Evolutionary conservation across 768 basidiomycete genomes (phyloP), one percentile per base, ranked within the genome.

Genomic region (Mycena leptocephala): DNA sequence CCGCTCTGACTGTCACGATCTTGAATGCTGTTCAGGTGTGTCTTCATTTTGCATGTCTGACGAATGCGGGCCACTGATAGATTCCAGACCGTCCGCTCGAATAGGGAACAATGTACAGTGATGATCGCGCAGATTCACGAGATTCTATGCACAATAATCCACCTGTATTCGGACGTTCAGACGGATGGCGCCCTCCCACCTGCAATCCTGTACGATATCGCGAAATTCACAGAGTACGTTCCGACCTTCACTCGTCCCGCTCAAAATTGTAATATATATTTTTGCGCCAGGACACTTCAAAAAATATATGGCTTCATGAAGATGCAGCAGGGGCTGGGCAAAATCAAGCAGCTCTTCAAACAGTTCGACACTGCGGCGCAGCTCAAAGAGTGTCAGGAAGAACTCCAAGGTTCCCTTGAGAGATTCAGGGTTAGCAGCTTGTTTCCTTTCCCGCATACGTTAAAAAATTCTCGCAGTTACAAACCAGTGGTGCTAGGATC

Each of bases 281-380:
- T 62, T 5, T 14, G 10, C 10, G 9, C 7, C 20, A 65, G 64
- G 28, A 53, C 65, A 6, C 32, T 66, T 5, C 65, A 66, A 35
- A 66, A 35, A 24, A 35, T 66, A 14, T 66, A 51, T n/a, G 24
- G n/a, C 13, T 51, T 51, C 7, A 32, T 66, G 65, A 51, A 51
- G 32, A n/a, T 24, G 22, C 65, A 66, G 32, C 46, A 51, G 20
- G 30, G 32, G 32, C 51, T 53, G 48, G 22, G 48, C 22, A 53
- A 51, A 28, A 33, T 66, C 43, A 66, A 53, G n/a, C 65, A 66
- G 28, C 16, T 66, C 5, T 51, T 66, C 11, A 66, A 66, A 22
- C 65, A 66, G 22, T n/a, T 24, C 3, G 48, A 66, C 5, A 66
- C 13, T 22, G 20, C 65, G 6, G 5, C 43, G 2, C 63, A 48